Conservation (phyloP, 1,284 basidiomycete species). For the Sporisorium reilianum region DNA sequence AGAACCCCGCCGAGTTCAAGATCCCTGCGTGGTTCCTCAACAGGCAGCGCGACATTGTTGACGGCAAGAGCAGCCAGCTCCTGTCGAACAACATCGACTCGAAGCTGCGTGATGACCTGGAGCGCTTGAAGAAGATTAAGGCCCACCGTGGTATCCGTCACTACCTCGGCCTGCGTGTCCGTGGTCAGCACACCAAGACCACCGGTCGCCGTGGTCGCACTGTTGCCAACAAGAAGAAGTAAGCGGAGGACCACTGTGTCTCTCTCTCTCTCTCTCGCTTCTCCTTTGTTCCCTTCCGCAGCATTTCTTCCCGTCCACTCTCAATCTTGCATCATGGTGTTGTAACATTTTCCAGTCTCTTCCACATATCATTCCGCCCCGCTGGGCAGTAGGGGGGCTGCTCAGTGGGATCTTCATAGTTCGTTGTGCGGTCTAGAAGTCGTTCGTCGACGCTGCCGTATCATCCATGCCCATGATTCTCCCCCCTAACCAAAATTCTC, state of each 20-base stretch:
- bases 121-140: conserved; percentile 99
- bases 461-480: conserved; percentile 29
- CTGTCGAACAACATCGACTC: conserved; percentile 98
- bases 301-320: conserved; percentile 26
- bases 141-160: conserved; percentile 98
- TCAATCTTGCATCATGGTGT: conserved; percentile 40
- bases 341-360: conserved; percentile 45
- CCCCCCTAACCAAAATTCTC: conserved; percentile 40
- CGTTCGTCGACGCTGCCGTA: conserved; percentile 12
- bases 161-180: conserved; percentile 88
- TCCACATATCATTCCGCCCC: conserved; percentile 5
- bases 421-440: conserved; percentile 11
- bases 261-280: too few species aligned
- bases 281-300: conserved; percentile 28
- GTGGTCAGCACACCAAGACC: conserved; percentile 99
- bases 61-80: conserved; percentile 96
- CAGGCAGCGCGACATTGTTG: conserved; percentile 97
- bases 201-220: conserved; percentile 77
- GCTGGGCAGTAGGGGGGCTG: conserved; percentile 34
- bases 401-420: conserved; percentile 24
- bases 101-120: conserved; percentile 97
- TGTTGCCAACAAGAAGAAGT: conserved; percentile 69
- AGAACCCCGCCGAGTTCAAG: conserved; percentile 99
- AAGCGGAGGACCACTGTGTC: conserved; percentile 29
- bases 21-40: conserved; percentile 99